Conservation (phyloP, 2,329 filamentous ascomycete genomes). For the Pezizomycotina sp. region DNA sequence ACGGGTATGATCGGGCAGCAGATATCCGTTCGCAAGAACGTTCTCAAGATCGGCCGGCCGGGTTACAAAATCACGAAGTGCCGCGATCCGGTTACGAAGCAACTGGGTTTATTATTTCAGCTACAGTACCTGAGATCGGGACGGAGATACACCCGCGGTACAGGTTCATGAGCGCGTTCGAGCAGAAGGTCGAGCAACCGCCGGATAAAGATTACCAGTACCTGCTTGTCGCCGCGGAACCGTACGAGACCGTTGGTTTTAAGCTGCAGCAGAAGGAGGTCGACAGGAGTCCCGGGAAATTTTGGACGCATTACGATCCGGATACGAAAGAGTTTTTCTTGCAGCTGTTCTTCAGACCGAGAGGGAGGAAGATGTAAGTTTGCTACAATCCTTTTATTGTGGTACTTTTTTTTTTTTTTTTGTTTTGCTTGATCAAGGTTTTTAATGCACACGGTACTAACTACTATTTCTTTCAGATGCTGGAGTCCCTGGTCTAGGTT, state of each 20-base stretch:
- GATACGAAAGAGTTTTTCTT: conserved; percentile 96
- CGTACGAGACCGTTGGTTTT: conserved; percentile 93
- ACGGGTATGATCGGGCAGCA: conserved; percentile 59
- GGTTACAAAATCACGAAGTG: conserved; percentile 98
- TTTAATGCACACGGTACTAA: neutral
- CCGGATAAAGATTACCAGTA: conserved; percentile 92
- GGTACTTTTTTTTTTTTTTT: too few relatives aligned
- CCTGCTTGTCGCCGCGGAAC: conserved; percentile 82
- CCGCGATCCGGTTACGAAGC: conserved; percentile 69
- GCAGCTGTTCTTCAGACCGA: conserved; percentile 95
- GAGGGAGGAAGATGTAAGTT: conserved; percentile 61
- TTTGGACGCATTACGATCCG: conserved; percentile 89
- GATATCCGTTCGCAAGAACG: conserved; percentile 52
- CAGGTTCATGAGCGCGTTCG: conserved; percentile 93
- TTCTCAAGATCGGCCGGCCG: conserved; percentile 86
- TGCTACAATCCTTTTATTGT: neutral
- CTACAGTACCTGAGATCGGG: conserved; percentile 81
- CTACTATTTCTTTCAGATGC: conserved; percentile 13
- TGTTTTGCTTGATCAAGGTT: too few relatives aligned
- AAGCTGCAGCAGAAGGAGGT: conserved; percentile 90
- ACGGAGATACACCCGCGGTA: conserved; percentile 62
- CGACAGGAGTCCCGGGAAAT: conserved; percentile 70
- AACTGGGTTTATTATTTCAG: conserved; percentile 88
- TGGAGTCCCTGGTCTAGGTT: conserved; percentile 18
- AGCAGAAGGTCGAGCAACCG: conserved; percentile 82